Base-by-base conservation (phyloP, 139 green algal genomes). In the Ulvella scutata region DNA sequence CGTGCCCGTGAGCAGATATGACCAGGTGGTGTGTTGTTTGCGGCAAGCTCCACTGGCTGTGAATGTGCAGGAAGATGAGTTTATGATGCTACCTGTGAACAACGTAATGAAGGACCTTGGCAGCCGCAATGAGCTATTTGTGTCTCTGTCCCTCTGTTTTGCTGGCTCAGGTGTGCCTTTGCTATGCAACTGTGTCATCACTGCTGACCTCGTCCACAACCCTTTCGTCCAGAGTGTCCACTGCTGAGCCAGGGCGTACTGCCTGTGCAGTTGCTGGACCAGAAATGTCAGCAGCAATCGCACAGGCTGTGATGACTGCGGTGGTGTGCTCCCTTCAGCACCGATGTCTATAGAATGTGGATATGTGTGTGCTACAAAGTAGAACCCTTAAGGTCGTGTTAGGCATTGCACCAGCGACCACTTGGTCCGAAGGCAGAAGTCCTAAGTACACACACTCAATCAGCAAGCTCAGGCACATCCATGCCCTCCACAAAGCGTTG, bases 71-170 rank as follows among this genome's bases (percentile, higher is more conserved):
- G 91, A 92, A 72, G 88, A 98, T 78, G 92, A 98, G 78, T 98
- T 99, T 74, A 76, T 99, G 31, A 86, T 94, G 3, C 87, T 99
- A 23, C 85, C 96, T 40, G 98, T 99, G 83, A 99, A 99, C 80
- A 90, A 82, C 28, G 89, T 99, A 34, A 86, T 91, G 21, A 92
- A 92, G 72, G 95, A 99, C 81, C 83, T 99, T 35, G 90, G 91
- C 39, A 90, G 85, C 73, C 79, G 88, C 20, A 96, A 98, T 80
- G 95, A 99, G 80, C 86, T 89, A 28, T 97, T 95, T 81, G 92
- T 98, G 85, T 96, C 89, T 76, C 84, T 99, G 43, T 92, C 89
- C 1, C 87, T 99, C 21, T 89, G 87, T 61, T 96, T 97, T 77
- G 88, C 91, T 17, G 90, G 86, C 67, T 96, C 92, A 78, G 89